Conservation (phyloP, 1,284 basidiomycete genomes). For the Tilletia setariae region DNA sequence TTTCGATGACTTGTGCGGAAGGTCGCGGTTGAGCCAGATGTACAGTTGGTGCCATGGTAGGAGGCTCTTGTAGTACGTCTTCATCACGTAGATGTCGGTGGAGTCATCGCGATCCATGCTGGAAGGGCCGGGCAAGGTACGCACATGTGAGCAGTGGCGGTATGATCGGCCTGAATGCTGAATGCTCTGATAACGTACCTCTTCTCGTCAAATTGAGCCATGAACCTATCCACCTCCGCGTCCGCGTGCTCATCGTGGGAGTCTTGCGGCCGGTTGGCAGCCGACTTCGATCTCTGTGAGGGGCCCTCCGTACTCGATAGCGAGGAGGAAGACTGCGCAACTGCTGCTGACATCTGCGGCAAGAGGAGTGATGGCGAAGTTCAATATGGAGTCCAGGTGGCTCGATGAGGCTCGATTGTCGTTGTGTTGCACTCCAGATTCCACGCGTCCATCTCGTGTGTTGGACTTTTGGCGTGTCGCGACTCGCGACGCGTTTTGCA, state of each 20-base stretch:
- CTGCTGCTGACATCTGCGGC: constrained; percentile 6
- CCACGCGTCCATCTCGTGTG: too few relatives aligned
- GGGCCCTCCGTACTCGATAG: background rate
- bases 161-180: background rate
- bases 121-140: constrained; percentile 23
- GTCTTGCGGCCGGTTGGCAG: background rate
- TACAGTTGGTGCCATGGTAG: constrained; percentile 94
- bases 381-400: too few relatives aligned
- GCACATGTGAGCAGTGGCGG: constrained; percentile 1
- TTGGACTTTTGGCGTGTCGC: too few relatives aligned
- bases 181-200: background rate
- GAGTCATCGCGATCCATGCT: constrained; percentile 55
- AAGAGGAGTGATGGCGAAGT: too few relatives aligned
- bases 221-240: constrained; percentile 9
- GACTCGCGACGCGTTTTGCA: too few relatives aligned
- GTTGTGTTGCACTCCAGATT: too few relatives aligned
- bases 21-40: constrained; percentile 90
- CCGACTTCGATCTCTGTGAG: background rate
- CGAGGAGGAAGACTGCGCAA: background rate
- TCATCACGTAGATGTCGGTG: constrained; percentile 68
- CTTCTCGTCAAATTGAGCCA: constrained; percentile 14
- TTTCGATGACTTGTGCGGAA: constrained; percentile 60
- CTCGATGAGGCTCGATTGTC: too few relatives aligned
- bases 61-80: constrained; percentile 82
- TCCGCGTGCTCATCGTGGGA: background rate